Evolutionary conservation across 352 stramenopile species (phyloP), one percentile per base, ranked within the genome.

Genomic region (Aphanomyces stellatus): DNA sequence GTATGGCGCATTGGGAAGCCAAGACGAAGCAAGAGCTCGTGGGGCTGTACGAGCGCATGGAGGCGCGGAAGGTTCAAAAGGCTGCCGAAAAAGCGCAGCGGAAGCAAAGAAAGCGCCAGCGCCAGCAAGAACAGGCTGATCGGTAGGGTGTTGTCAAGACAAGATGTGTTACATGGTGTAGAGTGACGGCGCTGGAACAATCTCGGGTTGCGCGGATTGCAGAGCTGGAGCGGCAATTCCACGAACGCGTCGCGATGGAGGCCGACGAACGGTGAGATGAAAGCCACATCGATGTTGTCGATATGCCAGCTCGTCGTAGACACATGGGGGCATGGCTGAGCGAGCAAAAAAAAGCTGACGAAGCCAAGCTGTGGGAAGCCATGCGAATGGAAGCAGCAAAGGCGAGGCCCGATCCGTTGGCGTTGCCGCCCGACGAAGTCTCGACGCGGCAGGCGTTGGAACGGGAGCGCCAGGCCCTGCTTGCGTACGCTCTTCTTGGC

Each of bases 351-450:
- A 89, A 80, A 51, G 66, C n/a, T 25, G 41, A 59, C 1, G 73
- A 80, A 43, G 72, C 69, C 8, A 40, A 70, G 4, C 62, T 74
- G 3, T 89, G 82, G 82, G 64, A 66, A 40, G 68, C 65, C 0
- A 87, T 82, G 33, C 79, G 82, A 2, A 81, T 82, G 41, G 75
- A 74, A 30, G 78, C 86, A 33, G 48, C 71, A 0, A 73, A 74
- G 24, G 87, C 82, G 46, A 77, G 72, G 1, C 62, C 82, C 1
- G 82, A 91, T 41, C 82, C 82, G 7, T 69, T 89, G 37, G 60
- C 87, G 34, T 87, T 85, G 30, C 66, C 71, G 3, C 76, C 79
- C 19, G 69, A 80, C 11, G 71, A 82, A 35, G 48, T 71, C 1
- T 61, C 78, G 11, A 79, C 76, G 35, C 62, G 77, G 40, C 41